phyloP scores from a whole-genome alignment of 148 eudicot genomes.

The Cornus kousa region DNA sequence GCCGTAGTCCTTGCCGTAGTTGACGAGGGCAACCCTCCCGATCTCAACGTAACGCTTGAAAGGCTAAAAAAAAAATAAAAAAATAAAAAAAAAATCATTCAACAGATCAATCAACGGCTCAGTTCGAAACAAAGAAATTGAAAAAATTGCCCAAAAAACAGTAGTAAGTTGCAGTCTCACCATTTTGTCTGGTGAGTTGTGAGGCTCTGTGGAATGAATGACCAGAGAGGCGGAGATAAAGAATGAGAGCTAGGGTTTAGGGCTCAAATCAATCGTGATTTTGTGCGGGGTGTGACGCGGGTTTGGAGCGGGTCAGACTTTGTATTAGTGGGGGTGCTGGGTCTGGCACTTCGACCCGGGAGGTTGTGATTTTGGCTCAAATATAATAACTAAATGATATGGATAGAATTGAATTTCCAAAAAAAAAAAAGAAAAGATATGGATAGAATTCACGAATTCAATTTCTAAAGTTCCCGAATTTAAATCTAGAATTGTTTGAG shows the following conservation, averaged over 20 bases:
- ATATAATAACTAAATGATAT: too few relatives aligned
- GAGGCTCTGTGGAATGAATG: background rate
- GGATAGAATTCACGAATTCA: too few relatives aligned
- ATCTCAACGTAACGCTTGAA: constrained; percentile 39
- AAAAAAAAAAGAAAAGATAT: too few relatives aligned
- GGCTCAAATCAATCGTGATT: background rate
- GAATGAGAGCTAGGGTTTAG: constrained; percentile 20
- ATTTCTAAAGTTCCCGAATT: too few relatives aligned
- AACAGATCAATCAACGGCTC: background rate
- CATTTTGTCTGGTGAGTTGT: constrained; percentile 6
- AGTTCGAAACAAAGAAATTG: background rate
- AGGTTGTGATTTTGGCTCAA: too few relatives aligned
- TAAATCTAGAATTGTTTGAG: too few relatives aligned
- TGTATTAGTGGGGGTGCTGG: too few relatives aligned
- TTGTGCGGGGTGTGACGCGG: background rate
- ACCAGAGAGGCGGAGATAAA: background rate
- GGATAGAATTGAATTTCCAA: too few relatives aligned
- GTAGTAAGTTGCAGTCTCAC: background rate
- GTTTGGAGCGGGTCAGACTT: background rate
- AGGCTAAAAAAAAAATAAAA: constrained; percentile 38
- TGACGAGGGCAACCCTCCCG: constrained; percentile 25
- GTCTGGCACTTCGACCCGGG: too few relatives aligned
- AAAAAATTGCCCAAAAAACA: background rate
- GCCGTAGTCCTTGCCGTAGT: constrained; percentile 28
- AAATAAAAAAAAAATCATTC: too few relatives aligned